Evolutionary conservation across 2,329 filamentous ascomycete genomes (phyloP), one percentile per base, ranked within the genome.

Genomic region (Fusarium sp.): DNA sequence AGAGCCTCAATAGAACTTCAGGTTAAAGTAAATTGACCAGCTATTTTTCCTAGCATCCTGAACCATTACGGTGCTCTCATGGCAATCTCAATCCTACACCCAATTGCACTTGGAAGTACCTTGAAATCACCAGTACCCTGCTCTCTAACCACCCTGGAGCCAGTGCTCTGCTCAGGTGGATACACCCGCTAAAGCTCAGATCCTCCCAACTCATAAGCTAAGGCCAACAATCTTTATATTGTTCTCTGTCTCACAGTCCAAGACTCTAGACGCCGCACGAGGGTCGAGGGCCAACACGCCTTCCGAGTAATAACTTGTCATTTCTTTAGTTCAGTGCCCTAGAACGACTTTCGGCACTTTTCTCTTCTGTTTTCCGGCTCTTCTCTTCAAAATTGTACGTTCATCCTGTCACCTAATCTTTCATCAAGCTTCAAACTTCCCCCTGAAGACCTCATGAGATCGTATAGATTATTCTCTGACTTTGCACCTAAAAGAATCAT

Each of bases 161-260:
- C 47, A 42, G n/a, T 46, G 47, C 38, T 47, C 21, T 46, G 47
- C 38, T 47, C 21, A 59, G 31, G 56, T 69, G 68, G 61, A 50
- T 42, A 57, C 63, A 28, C 35, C 41, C 59, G 18, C 50, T 31
- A 60, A 35, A 52, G 60, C 33, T 46, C 38, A 50, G 52, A 55
- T 58, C 35, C 54, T 53, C 48, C 44, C 35, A 68, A 63, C 31
- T 35, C 66, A 63, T 53, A 31, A 69, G 55, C 68, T 62, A 41
- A 57, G 68, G 42, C 69, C 66, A 68, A 46, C 66, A 62, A 54
- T 57, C 58, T 70, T 75, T 52, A 55, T 71, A 76, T 76, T 75
- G 75, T 77, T 74, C 74, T 68, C 50, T 66, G 43, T 62, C 44
- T 69, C 69, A 75, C 71, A 76, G 76, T 68, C 63, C 48, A 65